Evolutionary conservation across 768 basidiomycete species (phyloP).

Genomic region (Holtermanniella nyarrowii): DNA sequence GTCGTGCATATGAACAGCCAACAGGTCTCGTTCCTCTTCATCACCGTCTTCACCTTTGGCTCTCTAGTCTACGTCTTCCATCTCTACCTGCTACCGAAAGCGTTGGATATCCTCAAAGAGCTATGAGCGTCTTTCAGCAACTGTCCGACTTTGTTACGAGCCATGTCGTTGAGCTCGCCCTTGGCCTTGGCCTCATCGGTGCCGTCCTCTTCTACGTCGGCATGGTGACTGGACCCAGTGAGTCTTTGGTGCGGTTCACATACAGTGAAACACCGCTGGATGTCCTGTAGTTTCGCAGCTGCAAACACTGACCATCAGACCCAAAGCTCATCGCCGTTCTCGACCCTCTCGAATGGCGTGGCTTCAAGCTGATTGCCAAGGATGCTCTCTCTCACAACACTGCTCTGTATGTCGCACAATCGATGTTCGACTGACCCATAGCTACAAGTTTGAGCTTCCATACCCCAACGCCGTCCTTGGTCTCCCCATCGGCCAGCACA

Average conservation of each 20-base stretch:
- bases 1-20: neutral
- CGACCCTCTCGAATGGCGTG: constrained; percentile 53
- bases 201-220: neutral
- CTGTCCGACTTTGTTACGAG: neutral
- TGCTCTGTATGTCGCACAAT: constrained; percentile 59
- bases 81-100: neutral
- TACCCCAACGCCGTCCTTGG: constrained; percentile 66
- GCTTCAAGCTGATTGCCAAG: constrained; percentile 72
- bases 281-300: neutral
- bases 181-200: neutral
- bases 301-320: neutral
- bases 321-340: constrained; percentile 10
- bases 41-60: neutral
- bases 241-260: too few species aligned
- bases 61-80: neutral
- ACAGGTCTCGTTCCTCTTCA: neutral
- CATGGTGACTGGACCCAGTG: neutral
- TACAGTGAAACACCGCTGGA: too few species aligned
- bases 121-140: neutral
- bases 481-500: constrained; percentile 93
- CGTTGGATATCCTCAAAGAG: neutral
- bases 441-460: constrained; percentile 86
- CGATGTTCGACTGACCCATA: constrained; percentile 37
- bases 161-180: neutral
- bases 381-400: constrained; percentile 86